Evolutionary conservation across 768 basidiomycete species (phyloP), one percentile per base, ranked within the genome.

Genomic region (Postia placenta): DNA sequence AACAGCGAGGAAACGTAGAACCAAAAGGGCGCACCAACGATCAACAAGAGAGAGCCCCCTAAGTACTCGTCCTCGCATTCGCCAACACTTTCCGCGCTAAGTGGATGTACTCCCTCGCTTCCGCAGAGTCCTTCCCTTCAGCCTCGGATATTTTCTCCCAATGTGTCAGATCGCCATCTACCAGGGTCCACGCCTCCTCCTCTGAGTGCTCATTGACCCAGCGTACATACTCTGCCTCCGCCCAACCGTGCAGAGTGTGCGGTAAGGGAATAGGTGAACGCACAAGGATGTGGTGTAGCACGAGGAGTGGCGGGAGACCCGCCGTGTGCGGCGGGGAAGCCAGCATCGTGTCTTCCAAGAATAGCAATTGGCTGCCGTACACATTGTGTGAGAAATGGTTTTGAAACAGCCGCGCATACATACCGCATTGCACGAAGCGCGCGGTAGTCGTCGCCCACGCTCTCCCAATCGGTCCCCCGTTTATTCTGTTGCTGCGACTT

Each of bases 151-250:
- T 69, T 60, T 83, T 84, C 64, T 92, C 85, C 88, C 87, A 91
- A 51, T 84, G 83, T 3, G 76, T 61, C 15, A 97, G 68, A 0
- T 87, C 86, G 14, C 85, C 77, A 46, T 93, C 88, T 11, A 99
- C 69, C 39, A 98, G 74, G 12, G 79, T 79, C 78, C 81, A 80
- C 6, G 86, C 79, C 62, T 97, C 95, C 51, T 75, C 77, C 51
- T 85, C 81, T 2, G 81, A 72, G 60, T 97, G 96, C 62, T 96
- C 94, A 51, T 91, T 87, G 11, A 98, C 75, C 93, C 94, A 99
- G 38, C 90, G 80, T 42, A 96, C 89, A 65, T 99, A 99, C 70
- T 98, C 96, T 3, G 86, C 78, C 62, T 97, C 92, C 49, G 89
- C 86, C 95, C 96, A 98, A 0, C 87, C 86, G 60, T 97, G 92